Evolutionary conservation across 495 filamentous ascomycete species (phyloP), one percentile per base, ranked within the genome.

Genomic region (Tetracladium marchalianum): DNA sequence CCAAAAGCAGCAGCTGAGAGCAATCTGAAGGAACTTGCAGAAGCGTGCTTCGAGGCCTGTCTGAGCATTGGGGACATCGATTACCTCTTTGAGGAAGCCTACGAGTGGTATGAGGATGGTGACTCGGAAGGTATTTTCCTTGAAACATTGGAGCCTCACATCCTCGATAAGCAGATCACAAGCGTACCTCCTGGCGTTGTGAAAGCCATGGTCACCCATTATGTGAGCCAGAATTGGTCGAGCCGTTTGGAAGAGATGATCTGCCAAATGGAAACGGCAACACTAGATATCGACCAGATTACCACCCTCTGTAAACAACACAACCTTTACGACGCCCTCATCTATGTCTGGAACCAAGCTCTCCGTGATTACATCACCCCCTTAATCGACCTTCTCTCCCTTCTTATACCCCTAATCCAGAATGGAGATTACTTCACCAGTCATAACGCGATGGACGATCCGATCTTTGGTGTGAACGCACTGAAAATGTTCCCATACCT

Each of bases 281-380:
- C 87, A 4, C 82, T 97, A 64, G 92, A 98, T 55, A 83, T 97
- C 57, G 89, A 98, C 56, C 89, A 96, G 60, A 78, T 90, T 39
- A 95, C 88, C 0, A 78, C 76, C 12, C 74, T 98, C 4, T 98
- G 93, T 72, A 92, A 89, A 55, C 80, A 87, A 51, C 78, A 96
- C 55, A 76, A 83, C 43, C 78, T 98, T 5, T 97, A 94, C 55
- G 93, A 98, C 67, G 92, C 93, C 10, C 78, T 95, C 53, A 85
- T 95, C 41, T 97, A 97, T 62, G 85, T 97, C 47, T 98, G 92
- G 90, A 96, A 92, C 43, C 83, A 86, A 61, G 88, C 85, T 31
- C 64, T 98, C 19, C 68, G 67, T 52, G 92, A 98, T 64, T 94
- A 90, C 54, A 83, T 95, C 44, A 90, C 90, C 0, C 90, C 90